These are phyloP conservation scores for Penicillium sp. DNA, from an alignment of 2,329 filamentous ascomycete genomes.

Conservation along the genomic window DNA sequence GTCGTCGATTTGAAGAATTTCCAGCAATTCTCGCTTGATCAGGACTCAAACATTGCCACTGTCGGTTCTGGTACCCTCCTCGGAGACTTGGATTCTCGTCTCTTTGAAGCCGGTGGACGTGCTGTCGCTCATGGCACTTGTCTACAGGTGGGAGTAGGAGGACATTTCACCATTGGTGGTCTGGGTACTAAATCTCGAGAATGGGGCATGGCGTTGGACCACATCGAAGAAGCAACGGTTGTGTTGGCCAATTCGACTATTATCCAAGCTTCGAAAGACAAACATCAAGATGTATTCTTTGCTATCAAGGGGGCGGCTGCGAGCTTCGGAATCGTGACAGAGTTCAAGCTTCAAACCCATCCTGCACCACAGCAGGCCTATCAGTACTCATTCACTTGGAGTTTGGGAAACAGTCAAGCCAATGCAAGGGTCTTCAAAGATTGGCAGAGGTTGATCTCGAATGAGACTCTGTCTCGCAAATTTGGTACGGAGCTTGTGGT, in stretches of 20 bases:
- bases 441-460: slow-evolving; percentile 63
- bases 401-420: slow-evolving; percentile 52
- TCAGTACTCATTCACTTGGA: slow-evolving; percentile 62
- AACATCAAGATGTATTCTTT: slow-evolving; percentile 40
- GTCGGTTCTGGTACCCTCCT: slow-evolving; percentile 41
- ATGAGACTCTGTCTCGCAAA: slow-evolving; percentile 61
- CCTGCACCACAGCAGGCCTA: slow-evolving; percentile 52
- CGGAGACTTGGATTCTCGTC: slow-evolving; percentile 36
- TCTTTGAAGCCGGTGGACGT: slow-evolving; percentile 34
- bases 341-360: slow-evolving; percentile 44
- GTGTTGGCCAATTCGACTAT: slow-evolving; percentile 49
- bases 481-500: slow-evolving; percentile 63
- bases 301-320: slow-evolving; percentile 43
- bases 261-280: slow-evolving; percentile 32
- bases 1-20: slow-evolving; percentile 39
- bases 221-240: slow-evolving; percentile 54
- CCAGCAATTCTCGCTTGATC: slow-evolving; percentile 38
- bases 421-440: slow-evolving; percentile 56
- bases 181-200: slow-evolving; percentile 49
- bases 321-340: slow-evolving; percentile 45
- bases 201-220: slow-evolving; percentile 58
- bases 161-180: slow-evolving; percentile 47
- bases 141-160: slow-evolving; percentile 44
- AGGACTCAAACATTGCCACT: slow-evolving; percentile 35
- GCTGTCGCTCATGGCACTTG: slow-evolving; percentile 46